Conservation (phyloP, 2,329 filamentous ascomycete species). For the Penicillium digitatum region DNA sequence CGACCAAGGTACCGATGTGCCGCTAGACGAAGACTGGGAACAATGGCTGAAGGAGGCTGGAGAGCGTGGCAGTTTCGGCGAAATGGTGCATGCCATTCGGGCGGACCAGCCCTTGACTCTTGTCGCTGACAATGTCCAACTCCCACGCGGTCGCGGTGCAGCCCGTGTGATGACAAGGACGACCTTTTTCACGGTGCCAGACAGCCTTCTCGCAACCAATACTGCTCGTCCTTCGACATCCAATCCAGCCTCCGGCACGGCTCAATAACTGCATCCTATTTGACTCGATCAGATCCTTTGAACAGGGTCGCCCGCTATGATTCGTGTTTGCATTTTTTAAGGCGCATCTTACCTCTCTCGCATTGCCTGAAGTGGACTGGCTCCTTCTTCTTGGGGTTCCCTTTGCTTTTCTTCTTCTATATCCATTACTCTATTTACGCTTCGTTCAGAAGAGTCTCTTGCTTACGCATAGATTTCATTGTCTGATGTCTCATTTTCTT, state of each 20-base stretch:
- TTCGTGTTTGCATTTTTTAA: slow-evolving; percentile 14
- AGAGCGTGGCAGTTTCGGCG: slow-evolving; percentile 47
- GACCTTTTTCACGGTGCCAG: slow-evolving; percentile 20
- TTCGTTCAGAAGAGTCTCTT: background rate
- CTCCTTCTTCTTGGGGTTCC: slow-evolving; percentile 10
- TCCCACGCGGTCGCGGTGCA: slow-evolving; percentile 17
- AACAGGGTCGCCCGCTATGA: background rate
- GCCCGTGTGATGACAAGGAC: slow-evolving; percentile 16
- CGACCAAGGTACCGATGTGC: slow-evolving; percentile 46
- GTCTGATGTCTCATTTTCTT: background rate
- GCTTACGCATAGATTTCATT: slow-evolving; percentile 6
- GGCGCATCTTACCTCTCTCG: slow-evolving; percentile 8
- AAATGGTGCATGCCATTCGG: slow-evolving; percentile 40
- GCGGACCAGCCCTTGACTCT: slow-evolving; percentile 34
- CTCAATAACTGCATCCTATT: slow-evolving; percentile 19
- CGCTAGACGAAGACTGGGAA: slow-evolving; percentile 50
- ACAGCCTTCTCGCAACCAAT: slow-evolving; percentile 20
- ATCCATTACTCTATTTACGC: background rate
- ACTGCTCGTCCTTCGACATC: slow-evolving; percentile 22
- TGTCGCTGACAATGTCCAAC: slow-evolving; percentile 23
- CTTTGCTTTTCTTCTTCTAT: background rate
- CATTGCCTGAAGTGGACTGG: slow-evolving; percentile 17
- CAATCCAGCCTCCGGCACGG: slow-evolving; percentile 25
- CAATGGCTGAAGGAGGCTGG: slow-evolving; percentile 57
- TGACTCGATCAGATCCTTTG: background rate